Base-by-base conservation (phyloP, 805 yeast species). In the Nakazawaea wyomingensis region DNA sequence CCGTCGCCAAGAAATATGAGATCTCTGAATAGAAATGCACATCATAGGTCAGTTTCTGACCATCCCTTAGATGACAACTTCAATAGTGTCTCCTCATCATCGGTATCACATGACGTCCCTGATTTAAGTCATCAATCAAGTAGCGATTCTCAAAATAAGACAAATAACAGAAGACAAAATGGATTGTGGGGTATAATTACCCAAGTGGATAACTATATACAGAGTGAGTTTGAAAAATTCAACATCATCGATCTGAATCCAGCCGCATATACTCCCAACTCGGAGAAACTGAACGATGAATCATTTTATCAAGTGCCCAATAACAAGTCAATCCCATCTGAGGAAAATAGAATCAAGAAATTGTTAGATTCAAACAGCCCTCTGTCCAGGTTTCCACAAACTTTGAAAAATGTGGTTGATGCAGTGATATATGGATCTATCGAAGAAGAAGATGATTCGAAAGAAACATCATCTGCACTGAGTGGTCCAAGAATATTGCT, bases 221-320 rank as follows among this genome's bases (percentile, higher is more conserved):
- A 44, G 22, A 26, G n/a, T 3, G 47, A 44, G 24, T 44, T 44
- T 34, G 47, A 44, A 19, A 44, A 44, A 31, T 44, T 44, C 24
- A 44, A 44, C 17, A 37, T 44, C 14, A 38, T 44, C 17, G 47
- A 44, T 21, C 43, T 44, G 43, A 37, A 43, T 20, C 46, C 46
- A 9, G n/a, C n/a, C n/a, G n/a, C n/a, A n/a, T n/a, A n/a, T n/a
- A n/a, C n/a, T n/a, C n/a, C n/a, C n/a, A n/a, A n/a, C n/a, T n/a
- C n/a, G 32, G 16, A 28, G 32, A 18, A 37, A 8, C 9, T n/a
- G 4, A 6, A 30, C 14, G 31, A 17, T 26, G 45, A 43, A 17
- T 37, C 38, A 4, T 37, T 14, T 28, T 37, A 33, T 22, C 41
- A 24, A 20, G 28, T 42, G 9, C 37, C 45, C 4, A n/a, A 26